Percentiles rank a stretch among this genome's conserved stretches.
Evolutionary conservation across 2,329 filamentous ascomycete genomes (phyloP).

Genomic region (Magnaporthiopsis incrustans): DNA sequence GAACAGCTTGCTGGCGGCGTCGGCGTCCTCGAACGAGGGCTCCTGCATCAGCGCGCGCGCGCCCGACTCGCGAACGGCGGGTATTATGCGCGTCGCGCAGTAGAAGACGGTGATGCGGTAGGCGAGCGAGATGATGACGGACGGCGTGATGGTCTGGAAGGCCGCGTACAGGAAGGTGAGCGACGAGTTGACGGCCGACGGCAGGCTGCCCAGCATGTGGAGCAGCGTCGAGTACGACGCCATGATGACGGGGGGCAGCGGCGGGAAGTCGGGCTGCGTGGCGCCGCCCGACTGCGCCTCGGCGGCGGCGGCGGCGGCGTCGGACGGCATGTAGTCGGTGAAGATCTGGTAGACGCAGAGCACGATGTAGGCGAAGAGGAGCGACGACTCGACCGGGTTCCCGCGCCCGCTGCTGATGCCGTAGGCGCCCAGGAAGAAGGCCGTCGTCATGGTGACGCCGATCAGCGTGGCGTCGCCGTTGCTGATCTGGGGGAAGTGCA

Average conservation of each 20-base stretch:
- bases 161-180: slow-evolving; percentile 85
- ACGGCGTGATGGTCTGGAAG: slow-evolving; percentile 90
- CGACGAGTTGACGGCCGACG: slow-evolving; percentile 71
- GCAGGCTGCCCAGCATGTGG: slow-evolving; percentile 75
- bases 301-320: slow-evolving; percentile 43
- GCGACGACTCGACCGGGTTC: slow-evolving; percentile 88
- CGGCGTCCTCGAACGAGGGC: slow-evolving; percentile 75
- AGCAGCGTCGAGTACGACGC: slow-evolving; percentile 90
- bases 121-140: slow-evolving; percentile 87
- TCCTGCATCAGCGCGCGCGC: slow-evolving; percentile 77
- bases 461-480: slow-evolving; percentile 90
- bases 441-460: slow-evolving; percentile 84
- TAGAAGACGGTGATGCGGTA: slow-evolving; percentile 96
- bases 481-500: slow-evolving; percentile 85
- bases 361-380: slow-evolving; percentile 96
- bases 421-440: slow-evolving; percentile 86
- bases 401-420: slow-evolving; percentile 90
- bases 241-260: slow-evolving; percentile 97
- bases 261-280: slow-evolving; percentile 74
- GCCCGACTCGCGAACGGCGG: slow-evolving; percentile 80
- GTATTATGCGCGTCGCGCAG: slow-evolving; percentile 90
- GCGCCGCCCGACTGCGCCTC: slow-evolving; percentile 38
- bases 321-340: slow-evolving; percentile 86
- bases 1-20: slow-evolving; percentile 71
- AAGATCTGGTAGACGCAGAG: slow-evolving; percentile 99